Conservation (phyloP, 495 filamentous ascomycete genomes). For the Apodospora peruviana region DNA sequence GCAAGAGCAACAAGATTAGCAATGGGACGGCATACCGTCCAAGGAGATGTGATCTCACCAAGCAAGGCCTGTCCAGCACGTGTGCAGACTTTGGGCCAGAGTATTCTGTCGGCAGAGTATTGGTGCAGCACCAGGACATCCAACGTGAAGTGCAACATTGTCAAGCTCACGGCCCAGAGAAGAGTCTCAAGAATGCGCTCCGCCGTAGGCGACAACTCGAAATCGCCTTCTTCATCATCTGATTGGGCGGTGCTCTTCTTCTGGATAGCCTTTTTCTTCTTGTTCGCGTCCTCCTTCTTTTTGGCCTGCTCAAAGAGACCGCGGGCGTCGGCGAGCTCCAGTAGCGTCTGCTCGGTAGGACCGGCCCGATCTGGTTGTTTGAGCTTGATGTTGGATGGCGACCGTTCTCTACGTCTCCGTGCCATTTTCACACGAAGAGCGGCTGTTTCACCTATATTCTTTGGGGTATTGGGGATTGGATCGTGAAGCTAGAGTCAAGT, state of each 20-base stretch:
- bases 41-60: slow-evolving; percentile 29
- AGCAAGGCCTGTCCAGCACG: slow-evolving; percentile 45
- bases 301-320: slow-evolving; percentile 42
- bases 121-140: slow-evolving; percentile 90
- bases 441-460: background rate
- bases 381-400: slow-evolving; percentile 48
- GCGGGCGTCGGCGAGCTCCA: slow-evolving; percentile 58
- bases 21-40: background rate
- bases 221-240: slow-evolving; percentile 23
- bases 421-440: slow-evolving; percentile 36
- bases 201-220: slow-evolving; percentile 27
- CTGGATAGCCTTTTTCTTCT: slow-evolving; percentile 25
- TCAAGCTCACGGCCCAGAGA: slow-evolving; percentile 66
- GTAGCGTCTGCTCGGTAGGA: slow-evolving; percentile 53
- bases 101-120: slow-evolving; percentile 63
- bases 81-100: slow-evolving; percentile 49
- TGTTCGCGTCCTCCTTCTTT: slow-evolving; percentile 18
- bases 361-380: slow-evolving; percentile 52
- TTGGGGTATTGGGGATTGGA: background rate
- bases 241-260: slow-evolving; percentile 18
- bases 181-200: slow-evolving; percentile 55
- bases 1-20: slow-evolving; percentile 1
- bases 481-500: background rate
- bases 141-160: slow-evolving; percentile 79
- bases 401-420: slow-evolving; percentile 42